Percentiles rank a stretch among this genome's conserved stretches.
Evolutionary conservation across 2,329 filamentous ascomycete genomes (phyloP).

Genomic region (Fusarium sp.): DNA sequence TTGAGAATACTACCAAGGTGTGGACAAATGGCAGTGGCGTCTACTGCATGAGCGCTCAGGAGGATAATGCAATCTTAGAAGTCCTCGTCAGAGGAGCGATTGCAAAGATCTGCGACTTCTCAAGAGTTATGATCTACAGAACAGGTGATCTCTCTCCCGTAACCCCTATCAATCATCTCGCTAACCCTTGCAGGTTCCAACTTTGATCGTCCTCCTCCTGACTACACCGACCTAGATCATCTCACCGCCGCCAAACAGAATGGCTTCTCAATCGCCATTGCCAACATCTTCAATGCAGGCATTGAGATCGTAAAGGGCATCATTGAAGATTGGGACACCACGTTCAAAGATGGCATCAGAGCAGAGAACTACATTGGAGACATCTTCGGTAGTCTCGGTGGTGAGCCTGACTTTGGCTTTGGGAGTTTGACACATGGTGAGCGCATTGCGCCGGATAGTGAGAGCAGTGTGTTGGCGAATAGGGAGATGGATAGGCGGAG

Average conservation of each 20-base stretch:
- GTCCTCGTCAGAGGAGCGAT: constrained; percentile 69
- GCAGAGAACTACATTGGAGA: constrained; percentile 75
- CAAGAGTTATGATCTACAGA: constrained; percentile 73
- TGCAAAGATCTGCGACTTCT: constrained; percentile 69
- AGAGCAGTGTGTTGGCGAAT: constrained; percentile 31
- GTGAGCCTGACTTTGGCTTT: constrained; percentile 71
- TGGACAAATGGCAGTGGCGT: constrained; percentile 74
- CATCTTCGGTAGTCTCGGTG: constrained; percentile 75
- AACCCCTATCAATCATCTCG: background rate
- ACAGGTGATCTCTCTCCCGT: constrained; percentile 51
- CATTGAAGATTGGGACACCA: constrained; percentile 66
- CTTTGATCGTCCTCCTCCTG: constrained; percentile 74
- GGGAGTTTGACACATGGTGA: constrained; percentile 55
- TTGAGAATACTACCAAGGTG: constrained; percentile 69
- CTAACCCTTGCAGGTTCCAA: constrained; percentile 60
- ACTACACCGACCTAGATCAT: constrained; percentile 65
- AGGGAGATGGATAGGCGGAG: constrained; percentile 44
- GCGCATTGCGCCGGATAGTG: constrained; percentile 40
- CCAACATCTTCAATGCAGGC: constrained; percentile 74
- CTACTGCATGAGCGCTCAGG: constrained; percentile 78
- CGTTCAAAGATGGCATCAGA: constrained; percentile 65
- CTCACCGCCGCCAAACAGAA: constrained; percentile 69
- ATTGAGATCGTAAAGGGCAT: constrained; percentile 73
- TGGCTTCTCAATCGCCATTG: constrained; percentile 68
- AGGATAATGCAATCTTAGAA: constrained; percentile 76